Percentiles rank a stretch among this genome's conserved stretches.
Evolutionary conservation across 164 flowering plant species (phyloP).

Genomic region (Sextonia rubra): DNA sequence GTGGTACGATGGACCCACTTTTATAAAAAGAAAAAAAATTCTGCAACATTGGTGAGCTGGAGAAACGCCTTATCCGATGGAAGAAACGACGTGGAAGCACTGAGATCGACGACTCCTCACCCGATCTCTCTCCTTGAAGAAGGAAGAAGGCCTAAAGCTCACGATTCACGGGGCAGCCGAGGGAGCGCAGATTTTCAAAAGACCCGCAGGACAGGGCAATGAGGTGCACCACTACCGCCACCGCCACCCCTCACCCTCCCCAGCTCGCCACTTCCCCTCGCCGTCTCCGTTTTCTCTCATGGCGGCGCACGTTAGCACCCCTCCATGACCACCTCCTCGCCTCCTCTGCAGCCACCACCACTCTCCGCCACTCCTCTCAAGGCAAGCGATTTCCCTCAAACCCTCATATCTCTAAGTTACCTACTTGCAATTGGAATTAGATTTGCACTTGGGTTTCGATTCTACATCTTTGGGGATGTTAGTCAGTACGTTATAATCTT

Average conservation of each 20-base stretch:
- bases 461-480: no score
- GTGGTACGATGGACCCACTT: no score
- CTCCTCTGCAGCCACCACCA: no score
- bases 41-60: constrained; percentile 19
- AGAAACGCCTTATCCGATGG: constrained; percentile 10
- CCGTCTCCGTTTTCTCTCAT: constrained; percentile 24
- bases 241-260: constrained; percentile 19
- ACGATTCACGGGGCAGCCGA: no score
- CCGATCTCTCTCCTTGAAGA: neutral
- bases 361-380: constrained; percentile 10
- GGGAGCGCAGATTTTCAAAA: neutral
- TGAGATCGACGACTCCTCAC: constrained; percentile 23
- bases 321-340: constrained; percentile 18
- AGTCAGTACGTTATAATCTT: no score
- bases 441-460: no score
- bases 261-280: constrained; percentile 27
- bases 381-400: constrained; percentile 16
- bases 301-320: constrained; percentile 29
- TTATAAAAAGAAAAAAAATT: no score
- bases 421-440: no score
- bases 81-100: constrained; percentile 40
- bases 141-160: neutral
- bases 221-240: constrained; percentile 17
- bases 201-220: constrained; percentile 28
- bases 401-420: no score